Percentiles rank a stretch among this genome's conserved stretches.
phyloP scores from a whole-genome alignment of 345 rosid species.

The Eucalyptus coolabah region DNA sequence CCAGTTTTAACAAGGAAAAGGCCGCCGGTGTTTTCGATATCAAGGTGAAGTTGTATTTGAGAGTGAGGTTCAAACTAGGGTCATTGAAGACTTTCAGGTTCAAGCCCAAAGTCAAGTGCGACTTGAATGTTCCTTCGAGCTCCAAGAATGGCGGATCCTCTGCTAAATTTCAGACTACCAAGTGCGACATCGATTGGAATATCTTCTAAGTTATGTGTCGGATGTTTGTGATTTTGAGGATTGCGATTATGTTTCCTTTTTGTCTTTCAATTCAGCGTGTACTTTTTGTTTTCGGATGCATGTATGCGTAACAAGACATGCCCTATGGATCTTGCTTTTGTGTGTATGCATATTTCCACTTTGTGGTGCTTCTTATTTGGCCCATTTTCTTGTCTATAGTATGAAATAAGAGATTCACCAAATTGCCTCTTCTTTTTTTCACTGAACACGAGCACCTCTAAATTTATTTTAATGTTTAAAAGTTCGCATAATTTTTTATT shows the following conservation, averaged over 20 bases:
- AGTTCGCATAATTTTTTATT: neutral
- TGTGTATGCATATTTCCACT: neutral
- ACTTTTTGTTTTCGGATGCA: neutral
- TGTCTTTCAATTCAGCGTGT: neutral
- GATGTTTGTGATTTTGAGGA: neutral
- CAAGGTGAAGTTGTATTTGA: slow-evolving; percentile 39
- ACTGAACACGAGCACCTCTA: neutral
- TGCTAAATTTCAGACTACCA: slow-evolving; percentile 2
- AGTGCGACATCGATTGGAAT: slow-evolving; percentile 30
- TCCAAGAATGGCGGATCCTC: slow-evolving; percentile 4
- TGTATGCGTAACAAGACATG: neutral
- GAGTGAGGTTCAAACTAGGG: slow-evolving; percentile 54
- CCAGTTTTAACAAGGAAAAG: slow-evolving; percentile 20
- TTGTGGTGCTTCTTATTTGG: neutral
- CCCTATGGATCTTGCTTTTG: neutral
- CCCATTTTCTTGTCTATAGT: neutral
- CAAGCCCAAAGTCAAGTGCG: slow-evolving; percentile 50
- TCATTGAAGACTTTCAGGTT: slow-evolving; percentile 26
- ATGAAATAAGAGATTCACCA: neutral
- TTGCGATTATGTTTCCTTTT: neutral
- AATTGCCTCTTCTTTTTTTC: neutral
- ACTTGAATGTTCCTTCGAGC: slow-evolving; percentile 41
- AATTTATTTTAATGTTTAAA: neutral
- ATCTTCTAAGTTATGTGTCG: neutral
- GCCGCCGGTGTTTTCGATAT: slow-evolving; percentile 26